Base-by-base conservation (phyloP, 768 basidiomycete genomes). In the Tylopilus vinaceipallidus region DNA sequence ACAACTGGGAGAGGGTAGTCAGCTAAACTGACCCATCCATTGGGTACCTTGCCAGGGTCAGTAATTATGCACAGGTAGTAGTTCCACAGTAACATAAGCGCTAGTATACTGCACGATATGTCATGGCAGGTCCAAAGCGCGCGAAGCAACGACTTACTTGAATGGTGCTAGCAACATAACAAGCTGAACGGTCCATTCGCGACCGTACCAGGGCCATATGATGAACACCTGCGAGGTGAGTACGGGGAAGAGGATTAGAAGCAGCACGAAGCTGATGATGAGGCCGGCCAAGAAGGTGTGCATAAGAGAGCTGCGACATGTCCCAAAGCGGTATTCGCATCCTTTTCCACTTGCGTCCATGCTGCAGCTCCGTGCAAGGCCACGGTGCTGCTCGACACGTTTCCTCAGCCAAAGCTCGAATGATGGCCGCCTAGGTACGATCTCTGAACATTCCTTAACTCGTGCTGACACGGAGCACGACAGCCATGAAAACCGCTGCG, bases 201-300 rank as follows among this genome's bases (percentile, higher is more conserved):
- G 69, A 34, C 92, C 91, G 61, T 95, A 95, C 91, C 91, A 97
- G 19, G 92, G 93, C 91, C 82, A 82, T 65, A 97, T 83, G 52
- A 98, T 76, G 70, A 89, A 94, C 58, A 92, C 78, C 67, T 98
- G 95, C 2, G 87, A 83, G 6, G 89, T 86, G 66, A 91, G 91
- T 2, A 90, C 81, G 55, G 98, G 93, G 69, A 98, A 98, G 44
- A 75, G 79, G 37, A 92, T 91, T 30, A 92, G 77, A 58, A 74
- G 74, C 44, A 87, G 75, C 51, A 88, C 87, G 57, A 82, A 75
- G 58, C 77, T 74, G 65, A 92, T 84, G 58, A 84, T 72, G 49
- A 92, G 69, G 42, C 78, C 71, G 24, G 84, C 84, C 49, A 84
- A 65, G 55, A 83, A 55, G 39, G 73, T 62, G 46, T 73, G 70